Percentiles rank a stretch among this genome's conserved stretches.
Evolutionary conservation across 768 basidiomycete genomes (phyloP).

Genomic region (Trametes cinnabarina): DNA sequence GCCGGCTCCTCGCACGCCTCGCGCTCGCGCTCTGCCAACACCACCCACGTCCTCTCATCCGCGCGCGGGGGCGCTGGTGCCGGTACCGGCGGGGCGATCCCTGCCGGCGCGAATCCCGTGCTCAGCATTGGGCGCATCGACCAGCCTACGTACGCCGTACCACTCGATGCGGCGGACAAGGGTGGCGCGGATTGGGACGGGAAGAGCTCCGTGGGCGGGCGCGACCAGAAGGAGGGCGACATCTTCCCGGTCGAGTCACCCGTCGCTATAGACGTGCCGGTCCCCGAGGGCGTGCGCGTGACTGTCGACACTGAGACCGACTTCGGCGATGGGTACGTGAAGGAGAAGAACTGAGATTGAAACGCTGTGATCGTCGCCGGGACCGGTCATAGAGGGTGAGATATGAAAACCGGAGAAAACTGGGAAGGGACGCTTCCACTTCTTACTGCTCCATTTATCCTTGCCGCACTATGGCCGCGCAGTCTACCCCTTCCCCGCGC

Average conservation of each 20-base stretch:
- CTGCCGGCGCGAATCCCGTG: conserved; percentile 23
- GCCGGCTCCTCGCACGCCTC: conserved; percentile 9
- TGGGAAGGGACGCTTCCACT: not conserved
- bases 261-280: conserved; percentile 1
- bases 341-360: conserved; percentile 21
- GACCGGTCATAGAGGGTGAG: not conserved
- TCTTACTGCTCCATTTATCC: not conserved
- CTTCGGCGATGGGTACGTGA: conserved; percentile 21
- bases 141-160: conserved; percentile 30
- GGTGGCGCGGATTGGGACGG: conserved; percentile 27
- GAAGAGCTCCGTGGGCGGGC: conserved; percentile 30
- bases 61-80: conserved; percentile 15
- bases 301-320: conserved; percentile 35
- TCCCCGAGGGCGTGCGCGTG: conserved; percentile 26
- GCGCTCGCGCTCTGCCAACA: conserved; percentile 28
- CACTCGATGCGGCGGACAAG: conserved; percentile 31
- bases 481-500: not conserved
- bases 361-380: not conserved
- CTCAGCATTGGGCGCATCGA: conserved; percentile 26
- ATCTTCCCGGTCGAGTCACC: conserved; percentile 21
- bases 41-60: conserved; percentile 32
- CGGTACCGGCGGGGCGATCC: not conserved
- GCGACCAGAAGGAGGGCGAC: conserved; percentile 28
- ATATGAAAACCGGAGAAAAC: not conserved
- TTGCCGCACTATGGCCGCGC: not conserved